Base-by-base conservation (phyloP, 345 rosid genomes). In the thale cress (Arabidopsis thaliana) region DNA sequence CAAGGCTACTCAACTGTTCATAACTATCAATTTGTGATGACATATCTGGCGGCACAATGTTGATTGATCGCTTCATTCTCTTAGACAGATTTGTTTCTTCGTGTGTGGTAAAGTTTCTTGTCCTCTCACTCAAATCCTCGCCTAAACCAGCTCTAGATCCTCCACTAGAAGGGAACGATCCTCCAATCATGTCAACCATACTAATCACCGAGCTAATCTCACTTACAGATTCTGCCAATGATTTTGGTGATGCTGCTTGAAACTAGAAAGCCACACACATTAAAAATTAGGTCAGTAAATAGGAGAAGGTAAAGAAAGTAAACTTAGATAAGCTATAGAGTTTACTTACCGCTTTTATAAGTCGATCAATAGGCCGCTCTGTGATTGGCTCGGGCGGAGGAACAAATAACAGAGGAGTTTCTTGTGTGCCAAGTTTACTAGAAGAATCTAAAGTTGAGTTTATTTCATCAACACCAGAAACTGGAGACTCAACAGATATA, bases 121-220 rank as follows among this genome's bases (percentile, higher is more conserved):
- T 87, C 91, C 79, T 86, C 12, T 86, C 87, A 60, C 83, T 93
- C 81, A 94, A 80, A 85, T 91, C 93, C 81, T 88, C 93, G 34
- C 90, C 91, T 73, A 86, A 82, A 45, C 87, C 83, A 74, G 96
- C 93, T 81, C 87, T 85, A 78, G 88, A 87, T 58, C 98, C 91
- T 82, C 88, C 87, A 52, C 80, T 82, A 0, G 95, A 88, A 2
- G 49, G 61, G n/a, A 88, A 90, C 0, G 96, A 84, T 48, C 93
- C 90, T 11, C 93, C 89, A 57, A 88, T 79, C 78, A 89, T 84
- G 65, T 94, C 92, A 32, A 79, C 84, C 89, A 90, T 81, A 74
- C 88, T 81, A 67, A 90, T 88, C 25, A 91, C 92, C 4, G 96
- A 82, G 75, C 88, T 84, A 48, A 92, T 90, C 61, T 90, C 97